A percentile compares a stretch with the other conserved stretches of the same genome.
Conservation (phyloP, 306 rosid genomes). For the Canavalia gladiata region DNA sequence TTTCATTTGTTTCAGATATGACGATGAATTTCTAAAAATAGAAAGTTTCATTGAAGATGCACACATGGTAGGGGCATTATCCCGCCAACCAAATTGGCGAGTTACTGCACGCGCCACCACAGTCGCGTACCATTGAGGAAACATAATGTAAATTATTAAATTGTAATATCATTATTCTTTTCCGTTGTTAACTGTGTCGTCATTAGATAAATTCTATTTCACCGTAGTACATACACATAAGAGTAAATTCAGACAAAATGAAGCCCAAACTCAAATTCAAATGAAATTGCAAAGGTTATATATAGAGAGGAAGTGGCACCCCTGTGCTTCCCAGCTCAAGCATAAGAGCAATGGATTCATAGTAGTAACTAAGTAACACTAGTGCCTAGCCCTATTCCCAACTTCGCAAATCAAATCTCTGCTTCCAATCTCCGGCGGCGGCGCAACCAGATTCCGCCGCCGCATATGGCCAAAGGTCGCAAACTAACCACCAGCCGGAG, state of each 20-base stretch:
- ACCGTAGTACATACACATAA: background rate
- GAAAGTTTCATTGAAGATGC: conserved; percentile 31
- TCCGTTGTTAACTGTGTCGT: background rate
- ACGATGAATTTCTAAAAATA: conserved; percentile 19
- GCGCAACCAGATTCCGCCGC: conserved; percentile 47
- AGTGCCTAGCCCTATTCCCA: background rate
- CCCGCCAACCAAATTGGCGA: conserved; percentile 34
- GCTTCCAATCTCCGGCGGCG: conserved; percentile 21
- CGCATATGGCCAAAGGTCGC: conserved; percentile 89
- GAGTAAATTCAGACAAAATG: conserved; percentile 76
- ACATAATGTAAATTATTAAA: background rate
- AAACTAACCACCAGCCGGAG: conserved; percentile 76
- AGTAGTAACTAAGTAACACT: background rate
- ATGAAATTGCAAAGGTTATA: conserved; percentile 79
- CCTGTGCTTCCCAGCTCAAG: conserved; percentile 45
- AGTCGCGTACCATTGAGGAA: conserved; percentile 29
- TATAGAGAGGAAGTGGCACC: conserved; percentile 54
- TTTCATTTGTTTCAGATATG: background rate
- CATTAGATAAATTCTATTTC: conserved; percentile 20
- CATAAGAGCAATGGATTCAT: conserved; percentile 47
- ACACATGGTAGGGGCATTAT: background rate
- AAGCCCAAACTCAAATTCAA: conserved; percentile 74
- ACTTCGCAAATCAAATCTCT: background rate
- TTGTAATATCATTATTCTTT: background rate
- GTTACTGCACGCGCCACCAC: conserved; percentile 43